Conservation (phyloP, 2,329 filamentous ascomycete species). For the Sarocladiaceae sp. region DNA sequence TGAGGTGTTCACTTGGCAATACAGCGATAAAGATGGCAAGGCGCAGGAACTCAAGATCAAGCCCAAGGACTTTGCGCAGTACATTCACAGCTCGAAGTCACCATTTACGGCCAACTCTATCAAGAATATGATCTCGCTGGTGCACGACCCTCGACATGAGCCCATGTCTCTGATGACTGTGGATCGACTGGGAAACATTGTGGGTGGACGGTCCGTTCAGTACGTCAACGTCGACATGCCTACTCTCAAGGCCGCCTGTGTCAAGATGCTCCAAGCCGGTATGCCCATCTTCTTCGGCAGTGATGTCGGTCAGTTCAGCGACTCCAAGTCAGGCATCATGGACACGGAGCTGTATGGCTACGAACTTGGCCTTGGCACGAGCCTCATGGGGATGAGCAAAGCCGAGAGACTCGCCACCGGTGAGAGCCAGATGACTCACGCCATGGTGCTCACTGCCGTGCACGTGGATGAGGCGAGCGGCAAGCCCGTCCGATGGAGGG, state of each 20-base stretch:
- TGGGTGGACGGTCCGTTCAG: slow-evolving; percentile 66
- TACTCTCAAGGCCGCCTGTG: slow-evolving; percentile 64
- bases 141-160: slow-evolving; percentile 77
- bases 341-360: slow-evolving; percentile 73
- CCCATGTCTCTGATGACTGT: slow-evolving; percentile 70
- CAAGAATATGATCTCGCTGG: slow-evolving; percentile 67
- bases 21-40: slow-evolving; percentile 61
- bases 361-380: slow-evolving; percentile 74
- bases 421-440: slow-evolving; percentile 82
- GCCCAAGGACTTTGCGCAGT: slow-evolving; percentile 64
- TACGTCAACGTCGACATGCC: slow-evolving; percentile 79
- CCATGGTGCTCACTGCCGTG: slow-evolving; percentile 85
- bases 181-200: slow-evolving; percentile 72
- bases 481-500: slow-evolving; percentile 69
- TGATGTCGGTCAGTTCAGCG: slow-evolving; percentile 79
- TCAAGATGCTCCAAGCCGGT: slow-evolving; percentile 71
- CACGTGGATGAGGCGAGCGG: slow-evolving; percentile 61
- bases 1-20: slow-evolving; percentile 73
- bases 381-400: slow-evolving; percentile 68
- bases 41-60: slow-evolving; percentile 57
- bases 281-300: slow-evolving; percentile 83
- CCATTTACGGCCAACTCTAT: slow-evolving; percentile 52
- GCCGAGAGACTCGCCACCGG: slow-evolving; percentile 65
- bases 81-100: slow-evolving; percentile 50
- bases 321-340: slow-evolving; percentile 66